phyloP scores from a whole-genome alignment of 2,329 filamentous ascomycete genomes.

The Chlorencoelia australis region DNA sequence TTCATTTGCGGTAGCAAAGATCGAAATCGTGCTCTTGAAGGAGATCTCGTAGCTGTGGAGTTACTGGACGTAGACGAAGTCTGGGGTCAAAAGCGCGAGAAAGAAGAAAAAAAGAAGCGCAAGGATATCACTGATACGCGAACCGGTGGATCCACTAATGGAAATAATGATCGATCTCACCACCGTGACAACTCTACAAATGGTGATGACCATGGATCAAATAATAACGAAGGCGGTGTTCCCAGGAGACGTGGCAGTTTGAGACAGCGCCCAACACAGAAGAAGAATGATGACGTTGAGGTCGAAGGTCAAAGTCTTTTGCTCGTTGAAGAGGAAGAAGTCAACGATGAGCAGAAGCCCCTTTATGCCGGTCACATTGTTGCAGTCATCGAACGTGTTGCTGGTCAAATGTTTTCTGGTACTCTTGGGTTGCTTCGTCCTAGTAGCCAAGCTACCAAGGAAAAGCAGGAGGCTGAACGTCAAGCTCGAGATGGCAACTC shows the following conservation, averaged over 20 bases:
- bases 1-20: slow-evolving; percentile 99
- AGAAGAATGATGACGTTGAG: slow-evolving; percentile 99
- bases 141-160: slow-evolving; percentile 63
- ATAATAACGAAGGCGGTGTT: slow-evolving; percentile 60
- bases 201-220: slow-evolving; percentile 46
- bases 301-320: slow-evolving; percentile 96
- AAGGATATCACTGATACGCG: slow-evolving; percentile 96
- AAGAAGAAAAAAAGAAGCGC: slow-evolving; percentile 99
- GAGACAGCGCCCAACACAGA: slow-evolving; percentile 92
- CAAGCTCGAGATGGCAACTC: slow-evolving; percentile 75
- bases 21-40: slow-evolving; percentile 90
- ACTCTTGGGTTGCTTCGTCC: slow-evolving; percentile 88
- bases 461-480: slow-evolving; percentile 97
- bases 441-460: slow-evolving; percentile 96
- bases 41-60: slow-evolving; percentile 90
- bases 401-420: slow-evolving; percentile 98
- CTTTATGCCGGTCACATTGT: slow-evolving; percentile 96
- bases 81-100: slow-evolving; percentile 97
- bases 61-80: slow-evolving; percentile 96
- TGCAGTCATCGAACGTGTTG: slow-evolving; percentile 91
- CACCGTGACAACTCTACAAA: slow-evolving; percentile 43
- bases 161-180: slow-evolving; percentile 51
- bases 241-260: slow-evolving; percentile 89
- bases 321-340: slow-evolving; percentile 95
- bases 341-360: slow-evolving; percentile 96